Evolutionary conservation across 1,284 basidiomycete species (phyloP).

Genomic region (Acaromyces ingoldii): DNA sequence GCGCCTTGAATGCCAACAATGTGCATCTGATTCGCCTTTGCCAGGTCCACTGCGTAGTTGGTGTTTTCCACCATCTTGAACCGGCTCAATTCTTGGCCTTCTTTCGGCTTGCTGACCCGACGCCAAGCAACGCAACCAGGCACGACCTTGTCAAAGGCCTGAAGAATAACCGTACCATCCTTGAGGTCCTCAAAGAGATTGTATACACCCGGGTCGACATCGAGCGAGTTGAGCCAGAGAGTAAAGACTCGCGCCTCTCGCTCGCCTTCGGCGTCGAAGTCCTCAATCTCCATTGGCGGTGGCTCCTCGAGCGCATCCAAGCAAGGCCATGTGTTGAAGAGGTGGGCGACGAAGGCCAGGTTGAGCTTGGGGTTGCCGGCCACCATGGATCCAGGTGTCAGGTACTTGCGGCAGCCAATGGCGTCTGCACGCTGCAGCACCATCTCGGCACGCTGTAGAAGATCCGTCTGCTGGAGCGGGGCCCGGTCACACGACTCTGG

Average conservation of each 20-base stretch:
- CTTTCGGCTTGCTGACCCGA: slow-evolving; percentile 85
- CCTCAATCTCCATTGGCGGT: slow-evolving; percentile 71
- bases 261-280: slow-evolving; percentile 98
- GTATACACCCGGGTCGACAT: slow-evolving; percentile 91
- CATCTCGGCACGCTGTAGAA: slow-evolving; percentile 78
- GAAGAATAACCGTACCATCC: slow-evolving; percentile 80
- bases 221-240: slow-evolving; percentile 93
- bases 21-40: slow-evolving; percentile 86
- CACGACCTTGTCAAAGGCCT: slow-evolving; percentile 92
- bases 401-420: slow-evolving; percentile 92
- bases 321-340: slow-evolving; percentile 91
- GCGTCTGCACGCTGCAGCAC: slow-evolving; percentile 86
- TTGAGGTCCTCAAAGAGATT: slow-evolving; percentile 94
- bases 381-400: slow-evolving; percentile 84
- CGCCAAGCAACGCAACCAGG: slow-evolving; percentile 91
- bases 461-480: slow-evolving; percentile 78
- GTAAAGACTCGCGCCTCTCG: slow-evolving; percentile 96
- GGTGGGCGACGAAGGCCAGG: slow-evolving; percentile 94
- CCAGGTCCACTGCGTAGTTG: slow-evolving; percentile 91
- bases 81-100: slow-evolving; percentile 71
- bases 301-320: slow-evolving; percentile 74
- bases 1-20: slow-evolving; percentile 95
- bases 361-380: slow-evolving; percentile 96
- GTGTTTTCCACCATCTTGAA: slow-evolving; percentile 99
- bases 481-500: slow-evolving; percentile 79